Base-by-base conservation (phyloP, 2,329 filamentous ascomycete genomes). In the Macrophomina pseudophaseolina region DNA sequence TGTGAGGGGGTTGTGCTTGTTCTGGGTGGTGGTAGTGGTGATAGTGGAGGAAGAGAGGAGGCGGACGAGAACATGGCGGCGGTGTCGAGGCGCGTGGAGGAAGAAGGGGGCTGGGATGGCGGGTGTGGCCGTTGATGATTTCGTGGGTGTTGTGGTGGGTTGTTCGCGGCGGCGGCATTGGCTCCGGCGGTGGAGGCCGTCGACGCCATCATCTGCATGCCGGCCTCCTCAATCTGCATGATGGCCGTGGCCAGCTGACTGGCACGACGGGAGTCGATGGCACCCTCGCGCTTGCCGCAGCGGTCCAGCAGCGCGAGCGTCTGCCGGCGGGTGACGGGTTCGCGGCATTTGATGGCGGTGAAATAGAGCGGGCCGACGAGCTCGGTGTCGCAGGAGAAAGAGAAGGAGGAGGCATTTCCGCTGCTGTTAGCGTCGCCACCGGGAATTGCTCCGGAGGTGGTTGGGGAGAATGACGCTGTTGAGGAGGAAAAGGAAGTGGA, bases 331-430 rank as follows among this genome's bases (percentile, higher is more conserved):
- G 28, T 52, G 30, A 38, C 9, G 9, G 63, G 63, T 4, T 65
- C 72, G 0, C 84, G 81, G 49, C 84, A 86, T 67, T 85, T 85
- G 3, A 82, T 65, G 0, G 81, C 83, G 2, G 78, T 71, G 67
- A 78, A 85, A 67, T 83, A 84, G 2, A 85, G 74, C 0, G 81
- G 78, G 6, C 49, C 63, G 40, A 65, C 33, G 28, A 65, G 5
- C 7, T 65, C 46, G 14, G 52, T 54, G 32, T 64, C 62, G 49
- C 54, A 64, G 30, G 62, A 64, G 30, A 53, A 54, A 9, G 33
- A 28, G 23, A 23, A 23, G 3, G 23, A 23, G 23, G 23, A 23
- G 23, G 23, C 23, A 23, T 23, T 23, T 23, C 23, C 23, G 23
- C 23, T 23, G 23, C 23, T 23, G 23, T 23, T 23, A 23, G 11